Percentiles rank a stretch among this genome's conserved stretches.
Evolutionary conservation across 805 yeast species (phyloP).

Genomic region (Teunomyces kruisii): DNA sequence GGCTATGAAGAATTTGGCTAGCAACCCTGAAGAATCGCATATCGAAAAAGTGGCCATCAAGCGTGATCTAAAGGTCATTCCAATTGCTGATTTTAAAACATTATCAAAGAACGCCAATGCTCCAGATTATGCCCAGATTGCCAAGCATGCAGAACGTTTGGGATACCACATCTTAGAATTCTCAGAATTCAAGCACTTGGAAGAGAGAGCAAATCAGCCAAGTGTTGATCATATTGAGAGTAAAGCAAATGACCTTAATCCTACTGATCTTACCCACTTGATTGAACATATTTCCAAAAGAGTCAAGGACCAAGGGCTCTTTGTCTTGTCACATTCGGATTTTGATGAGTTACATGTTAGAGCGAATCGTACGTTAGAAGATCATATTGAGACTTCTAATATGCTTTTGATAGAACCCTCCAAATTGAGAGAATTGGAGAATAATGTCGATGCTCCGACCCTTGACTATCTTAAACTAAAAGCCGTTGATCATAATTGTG

Average conservation of each 20-base stretch:
- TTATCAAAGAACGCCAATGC: conserved; percentile 3
- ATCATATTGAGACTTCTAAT: conserved; percentile 14
- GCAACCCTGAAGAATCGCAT: conserved; percentile 10
- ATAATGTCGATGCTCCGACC: conserved; percentile 13
- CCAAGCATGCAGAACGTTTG: conserved; percentile 2
- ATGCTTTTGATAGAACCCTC: conserved; percentile 13
- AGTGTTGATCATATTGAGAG: conserved; percentile 17
- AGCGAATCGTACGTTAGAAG: conserved; percentile 14
- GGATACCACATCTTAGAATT: not conserved
- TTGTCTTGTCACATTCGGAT: conserved; percentile 13
- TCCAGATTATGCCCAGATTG: conserved; percentile 10
- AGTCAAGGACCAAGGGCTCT: conserved; percentile 21
- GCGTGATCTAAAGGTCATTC: conserved; percentile 13
- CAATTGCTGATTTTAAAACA: not conserved
- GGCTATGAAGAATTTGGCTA: conserved; percentile 6
- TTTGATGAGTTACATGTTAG: conserved; percentile 13
- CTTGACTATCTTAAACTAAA: conserved; percentile 15
- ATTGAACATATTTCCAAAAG: conserved; percentile 10
- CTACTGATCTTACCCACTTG: conserved; percentile 10
- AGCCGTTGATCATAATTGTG: conserved; percentile 11
- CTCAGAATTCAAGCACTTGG: conserved; percentile 13
- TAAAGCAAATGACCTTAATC: conserved; percentile 9
- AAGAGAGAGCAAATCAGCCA: conserved; percentile 10
- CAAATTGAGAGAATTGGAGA: conserved; percentile 18
- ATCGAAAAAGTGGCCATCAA: conserved; percentile 12